These are phyloP conservation scores for Chlamydomonas schloesseri DNA, from an alignment of 139 green algal species.

Conservation along the genomic window DNA sequence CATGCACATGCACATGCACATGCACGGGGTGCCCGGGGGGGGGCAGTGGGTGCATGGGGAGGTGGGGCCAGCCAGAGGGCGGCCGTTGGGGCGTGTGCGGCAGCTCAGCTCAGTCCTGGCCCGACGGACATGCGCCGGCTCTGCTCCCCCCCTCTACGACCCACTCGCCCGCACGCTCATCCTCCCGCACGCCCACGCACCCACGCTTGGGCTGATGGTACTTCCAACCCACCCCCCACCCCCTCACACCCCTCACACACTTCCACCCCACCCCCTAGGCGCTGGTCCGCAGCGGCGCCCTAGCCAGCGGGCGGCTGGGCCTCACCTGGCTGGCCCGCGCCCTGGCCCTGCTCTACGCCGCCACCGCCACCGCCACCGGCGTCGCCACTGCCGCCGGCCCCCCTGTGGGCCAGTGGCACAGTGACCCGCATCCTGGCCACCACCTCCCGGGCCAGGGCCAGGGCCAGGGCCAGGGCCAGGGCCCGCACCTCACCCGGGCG, in stretches of 20 bases:
- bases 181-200: too few species aligned
- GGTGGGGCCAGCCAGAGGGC: too few species aligned
- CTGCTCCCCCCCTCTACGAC: too few species aligned
- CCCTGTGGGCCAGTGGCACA: background rate
- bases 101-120: too few species aligned
- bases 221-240: background rate
- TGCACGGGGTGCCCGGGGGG: too few species aligned
- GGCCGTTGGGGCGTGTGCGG: too few species aligned
- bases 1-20: too few species aligned
- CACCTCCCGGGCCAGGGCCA: background rate
- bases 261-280: background rate
- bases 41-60: too few species aligned
- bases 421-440: background rate
- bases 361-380: background rate
- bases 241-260: background rate
- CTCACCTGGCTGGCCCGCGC: constrained; percentile 40
- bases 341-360: constrained; percentile 41
- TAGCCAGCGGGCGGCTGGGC: constrained; percentile 7
- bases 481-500: background rate
- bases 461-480: background rate
- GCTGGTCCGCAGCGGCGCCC: background rate
- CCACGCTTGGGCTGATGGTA: background rate
- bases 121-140: too few species aligned
- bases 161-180: too few species aligned
- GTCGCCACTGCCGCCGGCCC: too few species aligned